Percentiles rank a stretch among this genome's conserved stretches.
phyloP scores from a whole-genome alignment of 2,329 filamentous ascomycete species.

The Aspergillus fructus region DNA sequence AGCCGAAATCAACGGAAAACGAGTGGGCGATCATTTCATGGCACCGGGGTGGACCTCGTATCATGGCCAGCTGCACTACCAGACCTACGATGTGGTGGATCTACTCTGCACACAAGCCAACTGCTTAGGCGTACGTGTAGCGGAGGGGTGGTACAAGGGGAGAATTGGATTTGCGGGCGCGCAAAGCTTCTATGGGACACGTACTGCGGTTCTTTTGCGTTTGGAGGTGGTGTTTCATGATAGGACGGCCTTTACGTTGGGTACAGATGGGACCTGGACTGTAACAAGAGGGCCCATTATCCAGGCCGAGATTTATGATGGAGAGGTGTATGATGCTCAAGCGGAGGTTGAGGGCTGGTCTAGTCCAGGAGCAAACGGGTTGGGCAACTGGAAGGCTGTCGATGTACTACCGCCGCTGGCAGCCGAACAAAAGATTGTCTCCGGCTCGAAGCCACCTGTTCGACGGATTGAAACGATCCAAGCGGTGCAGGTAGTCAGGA shows the following conservation, averaged over 20 bases:
- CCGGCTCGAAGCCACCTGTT: conserved; percentile 33
- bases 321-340: conserved; percentile 50
- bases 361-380: conserved; percentile 26
- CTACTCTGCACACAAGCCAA: conserved; percentile 41
- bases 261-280: conserved; percentile 26
- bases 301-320: conserved; percentile 51
- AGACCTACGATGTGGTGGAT: conserved; percentile 52
- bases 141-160: conserved; percentile 51
- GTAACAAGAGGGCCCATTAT: conserved; percentile 18
- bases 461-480: conserved; percentile 32
- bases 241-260: conserved; percentile 13
- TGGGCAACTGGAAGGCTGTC: conserved; percentile 20
- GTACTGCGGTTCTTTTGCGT: conserved; percentile 27
- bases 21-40: conserved; percentile 32
- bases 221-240: conserved; percentile 24
- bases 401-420: conserved; percentile 45
- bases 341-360: neutral
- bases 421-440: neutral
- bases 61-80: conserved; percentile 50
- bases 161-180: conserved; percentile 31
- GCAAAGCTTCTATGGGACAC: conserved; percentile 24
- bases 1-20: conserved; percentile 48
- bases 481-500: conserved; percentile 27
- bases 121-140: conserved; percentile 44
- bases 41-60: conserved; percentile 55